Base-by-base conservation (phyloP, 2,329 filamentous ascomycete genomes). In the Diaporthe longicolla region DNA sequence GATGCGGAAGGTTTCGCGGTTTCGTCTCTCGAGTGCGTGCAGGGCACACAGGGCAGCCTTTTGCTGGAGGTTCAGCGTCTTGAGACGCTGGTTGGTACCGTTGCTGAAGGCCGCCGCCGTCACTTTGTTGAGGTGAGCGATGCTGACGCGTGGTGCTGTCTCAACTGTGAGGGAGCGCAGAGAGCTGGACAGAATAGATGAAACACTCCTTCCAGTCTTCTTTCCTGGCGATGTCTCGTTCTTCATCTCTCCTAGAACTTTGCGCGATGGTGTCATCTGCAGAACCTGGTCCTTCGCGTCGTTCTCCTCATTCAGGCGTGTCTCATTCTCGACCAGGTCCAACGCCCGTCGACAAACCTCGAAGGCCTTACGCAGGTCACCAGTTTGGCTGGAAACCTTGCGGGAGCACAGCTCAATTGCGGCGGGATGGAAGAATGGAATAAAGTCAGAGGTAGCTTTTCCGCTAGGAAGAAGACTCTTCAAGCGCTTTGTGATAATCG, bases 401-500 rank as follows among this genome's bases (percentile, higher is more conserved):
- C 97, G 94, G 10, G 97, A 93, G 82, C 96, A 97, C 58, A 99
- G 92, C 79, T 97, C 94, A 78, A 99, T 95, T 24, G 97, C 97
- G 17, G 95, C 94, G 0, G 96, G 96, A 79, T 98, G 96, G 74
- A 99, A 91, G 80, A 98, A 98, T 0, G 97, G 97, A 4, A 97
- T 85, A 75, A 91, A 93, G 74, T 89, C 88, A 8, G 88, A 81
- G 4, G 83, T 83, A 48, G 89, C 83, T 66, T 86, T 87, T 54
- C 87, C 87, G 21, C 84, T 82, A 0, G 93, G 89, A 58, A 95
- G 86, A 17, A 97, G 86, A 10, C 92, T 93, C 81, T 92, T 93
- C 61, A 99, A 91, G 73, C 96, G 95, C 11, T 91, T 91, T 2
- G 91, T 95, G 78, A 99, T 93, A 77, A 99, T 95, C 55, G 90